These are phyloP conservation scores for Sporothrix brasiliensis DNA, from an alignment of 2,329 filamentous ascomycete genomes.

Conservation along the genomic window DNA sequence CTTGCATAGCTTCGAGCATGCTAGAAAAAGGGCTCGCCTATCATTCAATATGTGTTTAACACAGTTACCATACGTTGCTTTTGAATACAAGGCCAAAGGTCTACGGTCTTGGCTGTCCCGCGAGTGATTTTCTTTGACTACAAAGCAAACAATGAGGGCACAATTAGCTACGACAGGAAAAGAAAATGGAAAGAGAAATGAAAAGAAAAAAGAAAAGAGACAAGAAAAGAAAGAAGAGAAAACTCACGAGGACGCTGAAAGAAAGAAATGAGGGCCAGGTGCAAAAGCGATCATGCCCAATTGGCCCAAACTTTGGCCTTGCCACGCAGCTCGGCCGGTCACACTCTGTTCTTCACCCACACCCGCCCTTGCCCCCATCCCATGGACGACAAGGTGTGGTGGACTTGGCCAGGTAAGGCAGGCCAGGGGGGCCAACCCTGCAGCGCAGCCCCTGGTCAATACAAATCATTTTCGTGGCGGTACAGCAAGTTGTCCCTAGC, in stretches of 20 bases:
- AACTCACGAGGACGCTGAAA: background rate
- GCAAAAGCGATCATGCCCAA: background rate
- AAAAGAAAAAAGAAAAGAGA: too few relatives aligned
- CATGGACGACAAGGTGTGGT: slow-evolving; percentile 4
- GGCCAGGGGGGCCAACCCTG: slow-evolving; percentile 13
- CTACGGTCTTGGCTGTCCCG: background rate
- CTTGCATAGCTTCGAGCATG: slow-evolving; percentile 8
- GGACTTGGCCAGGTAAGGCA: slow-evolving; percentile 19
- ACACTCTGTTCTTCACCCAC: slow-evolving; percentile 10
- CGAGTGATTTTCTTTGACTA: background rate
- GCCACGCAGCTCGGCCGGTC: slow-evolving; percentile 8
- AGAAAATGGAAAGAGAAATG: background rate
- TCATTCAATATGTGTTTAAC: background rate
- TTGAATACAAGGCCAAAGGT: too few relatives aligned
- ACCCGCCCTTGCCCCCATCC: slow-evolving; percentile 7
- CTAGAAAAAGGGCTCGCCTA: background rate
- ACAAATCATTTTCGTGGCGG: slow-evolving; percentile 13
- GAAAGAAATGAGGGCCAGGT: slow-evolving; percentile 1
- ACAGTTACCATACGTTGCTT: background rate
- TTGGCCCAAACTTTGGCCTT: slow-evolving; percentile 14
- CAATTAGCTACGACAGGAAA: background rate
- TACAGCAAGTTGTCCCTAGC: background rate
- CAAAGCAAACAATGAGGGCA: background rate
- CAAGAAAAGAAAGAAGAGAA: too few relatives aligned
- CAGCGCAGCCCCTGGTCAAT: slow-evolving; percentile 19